Percentiles rank a stretch among this genome's conserved stretches.
Evolutionary conservation across 176 grass and related monocot species (phyloP).

Genomic region (Zoysia japonica): DNA sequence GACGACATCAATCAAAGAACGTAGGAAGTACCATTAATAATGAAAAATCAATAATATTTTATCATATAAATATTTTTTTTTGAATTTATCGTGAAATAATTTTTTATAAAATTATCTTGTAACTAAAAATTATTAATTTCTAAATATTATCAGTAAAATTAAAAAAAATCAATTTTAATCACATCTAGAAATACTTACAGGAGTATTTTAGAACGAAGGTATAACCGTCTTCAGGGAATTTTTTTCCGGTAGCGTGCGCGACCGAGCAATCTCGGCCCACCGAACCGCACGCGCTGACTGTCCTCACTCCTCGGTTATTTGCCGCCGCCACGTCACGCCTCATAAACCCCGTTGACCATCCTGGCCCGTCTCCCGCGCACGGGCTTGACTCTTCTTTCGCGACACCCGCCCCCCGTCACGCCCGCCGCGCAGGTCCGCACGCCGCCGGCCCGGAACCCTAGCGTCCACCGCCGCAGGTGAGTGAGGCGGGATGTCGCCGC

Average conservation of each 20-base stretch:
- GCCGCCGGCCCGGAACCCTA: slow-evolving; percentile 48
- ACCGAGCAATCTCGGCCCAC: background rate
- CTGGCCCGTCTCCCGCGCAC: background rate
- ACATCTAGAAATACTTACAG: too few species aligned
- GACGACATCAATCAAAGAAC: too few species aligned
- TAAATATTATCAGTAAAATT: too few species aligned
- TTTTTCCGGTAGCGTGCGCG: background rate
- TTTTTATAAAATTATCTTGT: too few species aligned
- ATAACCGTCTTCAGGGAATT: too few species aligned
- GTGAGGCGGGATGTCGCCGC: background rate
- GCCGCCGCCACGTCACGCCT: background rate
- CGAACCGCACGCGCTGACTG: background rate
- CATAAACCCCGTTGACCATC: background rate
- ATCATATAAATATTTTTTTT: too few species aligned
- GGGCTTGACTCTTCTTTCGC: background rate
- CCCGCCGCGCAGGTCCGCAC: background rate
- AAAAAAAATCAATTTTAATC: too few species aligned
- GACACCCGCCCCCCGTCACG: background rate
- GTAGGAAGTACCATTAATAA: too few species aligned
- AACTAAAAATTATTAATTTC: too few species aligned
- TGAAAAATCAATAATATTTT: too few species aligned
- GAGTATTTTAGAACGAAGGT: too few species aligned
- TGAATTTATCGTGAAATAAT: too few species aligned
- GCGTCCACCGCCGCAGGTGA: slow-evolving; percentile 34
- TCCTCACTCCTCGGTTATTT: background rate